phyloP scores from a whole-genome alignment of 257 asterid species.

The Leptodermis oblonga region DNA sequence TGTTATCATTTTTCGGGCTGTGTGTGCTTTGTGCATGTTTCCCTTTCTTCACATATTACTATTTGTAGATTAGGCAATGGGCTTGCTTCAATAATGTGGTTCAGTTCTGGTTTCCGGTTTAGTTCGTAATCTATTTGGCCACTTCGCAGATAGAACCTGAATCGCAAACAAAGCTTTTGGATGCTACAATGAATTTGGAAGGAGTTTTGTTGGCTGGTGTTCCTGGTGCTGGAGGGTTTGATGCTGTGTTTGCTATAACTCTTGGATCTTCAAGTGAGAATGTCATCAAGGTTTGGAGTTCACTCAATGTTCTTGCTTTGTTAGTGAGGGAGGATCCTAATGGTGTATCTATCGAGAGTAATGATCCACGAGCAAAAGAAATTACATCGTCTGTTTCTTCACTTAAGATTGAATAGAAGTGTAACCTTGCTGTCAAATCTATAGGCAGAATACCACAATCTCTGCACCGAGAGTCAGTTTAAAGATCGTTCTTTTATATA shows the following conservation, averaged over 20 bases:
- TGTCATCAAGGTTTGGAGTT: slow-evolving; percentile 69
- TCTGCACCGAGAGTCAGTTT: not conserved
- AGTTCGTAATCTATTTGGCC: slow-evolving; percentile 8
- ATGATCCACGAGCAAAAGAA: slow-evolving; percentile 61
- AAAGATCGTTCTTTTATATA: not conserved
- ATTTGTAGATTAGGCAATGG: not conserved
- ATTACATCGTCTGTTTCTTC: slow-evolving; percentile 54
- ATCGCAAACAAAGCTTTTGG: slow-evolving; percentile 72
- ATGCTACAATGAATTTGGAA: slow-evolving; percentile 69
- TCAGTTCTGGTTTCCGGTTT: not conserved
- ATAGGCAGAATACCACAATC: slow-evolving; percentile 2
- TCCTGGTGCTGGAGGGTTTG: slow-evolving; percentile 99
- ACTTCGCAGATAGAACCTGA: slow-evolving; percentile 85
- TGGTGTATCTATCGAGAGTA: slow-evolving; percentile 66
- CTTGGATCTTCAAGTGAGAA: slow-evolving; percentile 57
- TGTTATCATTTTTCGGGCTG: not conserved
- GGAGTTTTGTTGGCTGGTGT: slow-evolving; percentile 91
- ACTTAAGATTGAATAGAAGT: slow-evolving; percentile 38
- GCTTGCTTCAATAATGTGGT: not conserved
- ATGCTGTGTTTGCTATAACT: slow-evolving; percentile 83
- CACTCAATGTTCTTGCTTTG: slow-evolving; percentile 69
- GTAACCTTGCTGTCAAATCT: not conserved
- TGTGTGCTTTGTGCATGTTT: not conserved
- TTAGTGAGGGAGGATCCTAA: slow-evolving; percentile 85
- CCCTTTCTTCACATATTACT: not conserved